A percentile compares a stretch with the other conserved stretches of the same genome.
These are phyloP conservation scores for Didymella sp. DNA, from an alignment of 2,329 filamentous ascomycete genomes.

Conservation along the genomic window DNA sequence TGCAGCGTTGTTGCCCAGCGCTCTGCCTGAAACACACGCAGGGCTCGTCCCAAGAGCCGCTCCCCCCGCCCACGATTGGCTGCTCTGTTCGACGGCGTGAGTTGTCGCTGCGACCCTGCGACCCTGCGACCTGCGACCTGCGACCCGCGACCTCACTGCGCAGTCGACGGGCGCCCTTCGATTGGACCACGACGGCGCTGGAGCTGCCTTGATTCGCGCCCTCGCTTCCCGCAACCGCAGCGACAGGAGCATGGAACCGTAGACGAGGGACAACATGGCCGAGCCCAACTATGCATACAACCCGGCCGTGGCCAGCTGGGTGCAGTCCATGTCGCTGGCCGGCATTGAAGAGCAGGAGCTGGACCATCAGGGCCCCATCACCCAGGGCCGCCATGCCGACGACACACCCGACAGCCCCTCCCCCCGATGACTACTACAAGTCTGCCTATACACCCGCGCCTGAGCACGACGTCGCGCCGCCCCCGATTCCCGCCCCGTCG, in stretches of 20 bases:
- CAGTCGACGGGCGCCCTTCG: constrained; percentile 3
- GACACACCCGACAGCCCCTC: constrained; percentile 30
- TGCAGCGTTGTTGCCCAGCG: background rate
- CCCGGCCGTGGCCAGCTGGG: constrained; percentile 43
- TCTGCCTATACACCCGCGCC: constrained; percentile 25
- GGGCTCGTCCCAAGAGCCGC: constrained; percentile 10
- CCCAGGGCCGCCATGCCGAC: constrained; percentile 9
- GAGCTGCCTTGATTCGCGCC: constrained; percentile 40
- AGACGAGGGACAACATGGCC: constrained; percentile 37
- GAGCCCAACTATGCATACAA: constrained; percentile 45
- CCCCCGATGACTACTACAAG: constrained; percentile 44
- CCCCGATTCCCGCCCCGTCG: constrained; percentile 15
- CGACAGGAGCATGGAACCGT: constrained; percentile 38
- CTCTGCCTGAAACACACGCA: constrained; percentile 18
- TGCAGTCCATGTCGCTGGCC: constrained; percentile 45
- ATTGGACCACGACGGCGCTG: constrained; percentile 21
- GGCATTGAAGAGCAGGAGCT: constrained; percentile 22
- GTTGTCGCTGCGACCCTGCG: constrained; percentile 17
- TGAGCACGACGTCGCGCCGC: constrained; percentile 20
- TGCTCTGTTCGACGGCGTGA: constrained; percentile 17
- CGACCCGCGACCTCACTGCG: constrained; percentile 1
- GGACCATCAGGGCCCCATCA: background rate
- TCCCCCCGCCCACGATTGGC: constrained; percentile 12
- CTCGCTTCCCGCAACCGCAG: constrained; percentile 24
- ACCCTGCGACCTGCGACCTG: too few relatives aligned